These are phyloP conservation scores for Medicago arabica DNA, from an alignment of 306 rosid species.

Conservation along the genomic window DNA sequence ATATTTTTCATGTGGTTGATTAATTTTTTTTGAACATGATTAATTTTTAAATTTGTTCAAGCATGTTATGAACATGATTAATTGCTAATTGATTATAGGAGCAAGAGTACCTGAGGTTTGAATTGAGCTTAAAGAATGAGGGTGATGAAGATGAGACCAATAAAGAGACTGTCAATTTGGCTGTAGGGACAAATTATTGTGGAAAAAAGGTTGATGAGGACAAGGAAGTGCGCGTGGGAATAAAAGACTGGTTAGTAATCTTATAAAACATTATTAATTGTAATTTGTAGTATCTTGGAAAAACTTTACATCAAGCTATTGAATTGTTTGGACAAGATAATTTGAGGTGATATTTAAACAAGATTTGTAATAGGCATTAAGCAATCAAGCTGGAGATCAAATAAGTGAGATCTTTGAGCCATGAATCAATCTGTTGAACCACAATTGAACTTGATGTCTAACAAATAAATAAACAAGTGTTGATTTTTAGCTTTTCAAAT, in stretches of 20 bases:
- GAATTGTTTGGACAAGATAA: neutral
- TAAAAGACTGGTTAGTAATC: conserved; percentile 92
- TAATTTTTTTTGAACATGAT: neutral
- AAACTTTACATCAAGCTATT: neutral
- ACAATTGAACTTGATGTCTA: no score
- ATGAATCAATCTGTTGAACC: no score
- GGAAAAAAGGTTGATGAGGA: conserved; percentile 16
- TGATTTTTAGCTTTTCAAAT: no score
- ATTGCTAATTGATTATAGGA: conserved; percentile 48
- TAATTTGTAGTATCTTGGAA: neutral
- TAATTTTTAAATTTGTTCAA: neutral
- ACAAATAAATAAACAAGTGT: no score
- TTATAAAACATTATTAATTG: no score
- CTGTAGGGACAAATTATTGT: conserved; percentile 18
- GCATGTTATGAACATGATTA: neutral
- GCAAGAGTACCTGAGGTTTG: conserved; percentile 62
- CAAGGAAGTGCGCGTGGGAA: conserved; percentile 68
- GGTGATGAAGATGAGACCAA: conserved; percentile 38
- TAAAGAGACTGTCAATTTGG: conserved; percentile 28
- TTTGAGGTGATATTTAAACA: neutral
- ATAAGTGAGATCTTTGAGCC: no score
- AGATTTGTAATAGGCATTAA: neutral
- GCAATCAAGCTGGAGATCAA: neutral
- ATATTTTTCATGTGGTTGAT: neutral
- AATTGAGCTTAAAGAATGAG: conserved; percentile 53